These are phyloP conservation scores for Stachybotrys chartarum DNA, from an alignment of 2,329 filamentous ascomycete genomes.

Conservation along the genomic window DNA sequence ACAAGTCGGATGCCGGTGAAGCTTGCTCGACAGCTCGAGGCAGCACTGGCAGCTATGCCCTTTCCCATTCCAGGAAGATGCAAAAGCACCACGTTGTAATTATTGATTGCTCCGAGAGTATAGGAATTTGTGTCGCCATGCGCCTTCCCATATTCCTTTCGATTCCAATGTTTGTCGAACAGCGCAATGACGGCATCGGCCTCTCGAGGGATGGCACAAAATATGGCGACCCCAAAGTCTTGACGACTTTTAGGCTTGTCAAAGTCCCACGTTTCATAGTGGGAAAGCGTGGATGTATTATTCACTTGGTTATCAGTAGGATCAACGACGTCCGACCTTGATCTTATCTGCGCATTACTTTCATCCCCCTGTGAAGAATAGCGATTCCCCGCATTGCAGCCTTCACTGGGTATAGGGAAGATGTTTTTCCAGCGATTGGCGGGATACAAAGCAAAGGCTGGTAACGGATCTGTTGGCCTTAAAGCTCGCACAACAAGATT, in stretches of 20 bases:
- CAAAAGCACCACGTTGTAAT: constrained; percentile 14
- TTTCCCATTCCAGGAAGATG: constrained; percentile 15
- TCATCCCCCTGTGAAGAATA: neutral
- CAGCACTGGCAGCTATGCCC: constrained; percentile 4
- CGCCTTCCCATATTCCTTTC: constrained; percentile 11
- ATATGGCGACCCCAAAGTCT: constrained; percentile 6
- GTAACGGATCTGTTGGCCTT: neutral
- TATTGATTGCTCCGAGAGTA: constrained; percentile 10
- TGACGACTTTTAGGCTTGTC: neutral
- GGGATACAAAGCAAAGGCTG: neutral
- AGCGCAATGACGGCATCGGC: constrained; percentile 7
- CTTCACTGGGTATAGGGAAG: neutral
- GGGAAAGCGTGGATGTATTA: neutral
- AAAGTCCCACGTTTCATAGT: neutral
- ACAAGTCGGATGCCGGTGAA: constrained; percentile 10
- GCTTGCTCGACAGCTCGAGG: constrained; percentile 6
- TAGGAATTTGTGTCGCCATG: constrained; percentile 20
- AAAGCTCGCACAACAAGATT: neutral
- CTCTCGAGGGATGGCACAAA: constrained; percentile 9
- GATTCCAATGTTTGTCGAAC: constrained; percentile 8
- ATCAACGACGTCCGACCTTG: neutral
- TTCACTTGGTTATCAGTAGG: neutral
- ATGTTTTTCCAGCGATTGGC: neutral
- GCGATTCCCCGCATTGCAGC: neutral
- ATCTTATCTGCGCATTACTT: neutral